Evolutionary conservation across 192 early-diverging fungal genomes (phyloP).

Genomic region (Entophlyctis luteolus): DNA sequence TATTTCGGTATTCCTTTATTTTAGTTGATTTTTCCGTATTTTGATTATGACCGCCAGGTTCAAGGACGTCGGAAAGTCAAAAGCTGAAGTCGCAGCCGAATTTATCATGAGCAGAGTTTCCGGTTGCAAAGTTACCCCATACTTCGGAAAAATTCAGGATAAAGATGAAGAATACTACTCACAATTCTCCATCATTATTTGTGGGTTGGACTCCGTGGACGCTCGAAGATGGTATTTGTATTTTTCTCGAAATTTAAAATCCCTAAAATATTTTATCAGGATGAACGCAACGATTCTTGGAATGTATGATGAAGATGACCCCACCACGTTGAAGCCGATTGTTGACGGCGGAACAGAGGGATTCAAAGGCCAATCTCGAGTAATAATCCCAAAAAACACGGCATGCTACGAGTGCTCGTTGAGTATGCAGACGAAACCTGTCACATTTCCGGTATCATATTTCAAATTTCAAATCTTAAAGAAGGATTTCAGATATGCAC

Average conservation of each 20-base stretch:
- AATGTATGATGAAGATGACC: conserved; percentile 71
- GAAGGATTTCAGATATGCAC: conserved; percentile 71
- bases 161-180: conserved; percentile 90
- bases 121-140: conserved; percentile 72
- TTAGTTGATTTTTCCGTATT: conserved; percentile 58
- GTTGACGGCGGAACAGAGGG: conserved; percentile 96
- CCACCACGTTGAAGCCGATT: conserved; percentile 75
- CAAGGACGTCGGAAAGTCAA: conserved; percentile 85
- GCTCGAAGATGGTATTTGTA: conserved; percentile 76
- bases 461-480: no score
- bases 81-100: conserved; percentile 72
- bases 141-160: conserved; percentile 91
- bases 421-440: conserved; percentile 84
- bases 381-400: conserved; percentile 79
- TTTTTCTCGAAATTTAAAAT: not conserved
- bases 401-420: conserved; percentile 97
- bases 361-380: conserved; percentile 90
- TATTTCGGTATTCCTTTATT: conserved; percentile 69
- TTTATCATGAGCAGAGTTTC: conserved; percentile 80
- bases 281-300: conserved; percentile 86
- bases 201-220: conserved; percentile 91
- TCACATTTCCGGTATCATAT: conserved; percentile 81
- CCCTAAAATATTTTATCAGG: conserved; percentile 4
- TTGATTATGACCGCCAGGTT: conserved; percentile 30
- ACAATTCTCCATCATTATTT: conserved; percentile 83